Percentiles rank a stretch among this genome's conserved stretches.
Evolutionary conservation across 2,329 filamentous ascomycete genomes (phyloP).

Genomic region (Pseudonectria foliicola): DNA sequence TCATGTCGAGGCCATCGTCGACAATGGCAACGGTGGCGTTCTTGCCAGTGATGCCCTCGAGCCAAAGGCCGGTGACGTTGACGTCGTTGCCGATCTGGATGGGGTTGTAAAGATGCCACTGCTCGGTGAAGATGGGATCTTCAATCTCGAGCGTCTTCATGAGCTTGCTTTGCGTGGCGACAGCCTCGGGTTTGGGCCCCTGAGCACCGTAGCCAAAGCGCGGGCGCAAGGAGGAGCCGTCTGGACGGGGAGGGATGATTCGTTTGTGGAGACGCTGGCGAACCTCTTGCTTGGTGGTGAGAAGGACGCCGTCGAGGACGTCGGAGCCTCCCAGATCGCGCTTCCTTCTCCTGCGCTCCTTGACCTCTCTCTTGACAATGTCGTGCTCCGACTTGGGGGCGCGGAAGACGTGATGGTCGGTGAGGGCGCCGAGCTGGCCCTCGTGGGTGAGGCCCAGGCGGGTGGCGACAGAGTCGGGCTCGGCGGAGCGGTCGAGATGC

Average conservation of each 20-base stretch:
- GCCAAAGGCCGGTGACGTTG: slow-evolving; percentile 92
- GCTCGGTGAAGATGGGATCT: slow-evolving; percentile 87
- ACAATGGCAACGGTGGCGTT: slow-evolving; percentile 89
- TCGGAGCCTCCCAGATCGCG: slow-evolving; percentile 46
- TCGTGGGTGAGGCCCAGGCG: slow-evolving; percentile 73
- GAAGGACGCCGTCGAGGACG: slow-evolving; percentile 65
- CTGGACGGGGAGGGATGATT: slow-evolving; percentile 34
- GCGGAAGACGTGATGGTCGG: slow-evolving; percentile 80
- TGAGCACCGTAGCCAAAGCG: slow-evolving; percentile 4
- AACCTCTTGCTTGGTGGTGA: slow-evolving; percentile 65
- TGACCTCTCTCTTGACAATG: slow-evolving; percentile 47
- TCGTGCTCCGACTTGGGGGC: slow-evolving; percentile 56
- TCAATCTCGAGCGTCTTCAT: slow-evolving; percentile 63
- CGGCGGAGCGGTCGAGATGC: slow-evolving; percentile 61
- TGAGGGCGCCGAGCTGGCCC: slow-evolving; percentile 69
- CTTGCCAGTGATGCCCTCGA: slow-evolving; percentile 81
- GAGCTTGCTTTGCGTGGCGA: slow-evolving; percentile 52
- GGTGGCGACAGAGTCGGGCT: slow-evolving; percentile 62
- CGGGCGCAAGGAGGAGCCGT: slow-evolving; percentile 13
- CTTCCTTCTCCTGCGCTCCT: slow-evolving; percentile 54
- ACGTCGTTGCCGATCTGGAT: slow-evolving; percentile 79
- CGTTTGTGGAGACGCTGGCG: slow-evolving; percentile 48
- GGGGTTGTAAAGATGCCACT: slow-evolving; percentile 93
- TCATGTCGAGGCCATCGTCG: slow-evolving; percentile 93
- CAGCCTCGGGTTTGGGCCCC: slow-evolving; percentile 32